Base-by-base conservation (phyloP, 331 rosid species). In the Malus hybrid region DNA sequence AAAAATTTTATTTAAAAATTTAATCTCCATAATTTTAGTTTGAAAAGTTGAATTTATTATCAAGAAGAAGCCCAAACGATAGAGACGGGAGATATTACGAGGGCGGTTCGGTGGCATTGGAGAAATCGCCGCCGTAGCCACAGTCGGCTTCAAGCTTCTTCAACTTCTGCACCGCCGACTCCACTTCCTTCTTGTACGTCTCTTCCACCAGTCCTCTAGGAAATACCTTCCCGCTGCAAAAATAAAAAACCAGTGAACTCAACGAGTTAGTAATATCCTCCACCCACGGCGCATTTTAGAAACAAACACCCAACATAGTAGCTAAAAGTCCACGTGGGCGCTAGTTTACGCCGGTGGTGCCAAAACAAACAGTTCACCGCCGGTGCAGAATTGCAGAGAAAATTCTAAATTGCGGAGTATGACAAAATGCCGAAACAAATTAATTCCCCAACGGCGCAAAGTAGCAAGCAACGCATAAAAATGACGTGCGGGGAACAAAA, bases 151-250 rank as follows among this genome's bases (percentile, higher is more conserved):
- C 95, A 57, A 87, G 87, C 12, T 79, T 87, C 69, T 86, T 82
- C 81, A 94, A 82, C 67, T 78, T 85, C 73, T 80, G 83, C 66
- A 91, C 92, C 56, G 97, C 96, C 39, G 97, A 90, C 75, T 94
- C 99, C 75, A 94, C 99, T 20, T 93, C 99, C 78, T 83, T 92
- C 74, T 87, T 86, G 84, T 94, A 94, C 72, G 93, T 88, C 75
- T 90, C 97, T 28, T 93, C 85, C 32, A 93, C 99, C 81, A 94
- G 70, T 70, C 92, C 94, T 66, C 92, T 90, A 66, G 99, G 99
- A 64, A 91, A 68, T 33, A 91, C 81, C 72, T 86, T 88, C 73
- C 97, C 99, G 44, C 99, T 94, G 88, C 54, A 80, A 65, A 34
- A 74, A 76, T 29, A 29, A 29, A 29, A 29, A 29, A 29, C 70